phyloP scores from a whole-genome alignment of 2,329 filamentous ascomycete genomes.

The Fusarium sp. region DNA sequence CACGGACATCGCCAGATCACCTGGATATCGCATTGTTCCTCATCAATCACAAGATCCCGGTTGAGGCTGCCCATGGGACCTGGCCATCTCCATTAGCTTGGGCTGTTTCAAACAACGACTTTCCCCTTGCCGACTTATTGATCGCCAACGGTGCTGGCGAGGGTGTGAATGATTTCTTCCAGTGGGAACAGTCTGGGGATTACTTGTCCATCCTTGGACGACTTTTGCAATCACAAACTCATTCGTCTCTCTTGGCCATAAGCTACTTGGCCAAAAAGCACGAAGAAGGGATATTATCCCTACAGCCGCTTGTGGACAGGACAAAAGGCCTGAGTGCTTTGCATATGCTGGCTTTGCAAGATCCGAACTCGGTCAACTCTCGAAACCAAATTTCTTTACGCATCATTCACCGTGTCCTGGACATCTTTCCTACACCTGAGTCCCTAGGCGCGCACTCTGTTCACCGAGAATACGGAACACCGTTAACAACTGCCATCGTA shows the following conservation, averaged over 20 bases:
- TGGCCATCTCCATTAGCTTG: background rate
- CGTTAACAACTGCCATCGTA: slow-evolving; percentile 4
- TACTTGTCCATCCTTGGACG: background rate
- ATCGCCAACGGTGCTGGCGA: slow-evolving; percentile 4
- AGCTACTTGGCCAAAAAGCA: slow-evolving; percentile 7
- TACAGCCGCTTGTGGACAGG: background rate
- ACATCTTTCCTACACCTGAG: background rate
- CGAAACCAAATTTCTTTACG: slow-evolving; percentile 6
- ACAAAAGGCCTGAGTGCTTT: background rate
- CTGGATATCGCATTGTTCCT: background rate
- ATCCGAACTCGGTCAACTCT: background rate
- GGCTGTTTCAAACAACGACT: slow-evolving; percentile 3
- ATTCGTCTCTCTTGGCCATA: slow-evolving; percentile 1
- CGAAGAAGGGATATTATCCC: background rate
- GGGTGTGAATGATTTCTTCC: slow-evolving; percentile 1
- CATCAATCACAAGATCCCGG: background rate
- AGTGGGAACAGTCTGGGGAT: background rate
- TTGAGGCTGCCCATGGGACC: background rate
- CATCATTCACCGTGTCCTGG: slow-evolving; percentile 4
- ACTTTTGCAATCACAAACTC: slow-evolving; percentile 2
- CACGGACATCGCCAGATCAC: background rate
- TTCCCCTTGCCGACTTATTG: background rate
- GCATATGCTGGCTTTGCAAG: slow-evolving; percentile 4
- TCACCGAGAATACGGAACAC: slow-evolving; percentile 6
- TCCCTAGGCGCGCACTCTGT: background rate